Base-by-base conservation (phyloP, 2,329 filamentous ascomycete species). In the Graphilbum ipis-grandicollis region DNA sequence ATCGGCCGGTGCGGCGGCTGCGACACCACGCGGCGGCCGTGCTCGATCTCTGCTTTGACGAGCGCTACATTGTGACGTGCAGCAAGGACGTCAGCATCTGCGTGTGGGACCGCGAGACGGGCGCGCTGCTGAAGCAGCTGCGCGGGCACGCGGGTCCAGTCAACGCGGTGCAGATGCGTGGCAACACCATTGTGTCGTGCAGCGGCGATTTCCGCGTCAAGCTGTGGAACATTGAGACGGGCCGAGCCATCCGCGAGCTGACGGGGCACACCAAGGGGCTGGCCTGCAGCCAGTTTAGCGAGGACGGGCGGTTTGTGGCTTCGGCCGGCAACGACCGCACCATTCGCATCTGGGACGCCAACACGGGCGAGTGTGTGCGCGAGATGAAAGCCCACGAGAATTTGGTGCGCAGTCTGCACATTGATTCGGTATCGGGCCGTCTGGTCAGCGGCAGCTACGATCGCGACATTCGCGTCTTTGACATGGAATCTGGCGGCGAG, bases 81-180 rank as follows among this genome's bases (percentile, higher is more conserved):
- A 93, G 84, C 53, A 98, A 98, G 58, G 90, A 98, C 57, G 75
- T 79, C 30, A 86, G 71, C 43, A 93, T 98, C 52, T 92, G 86
- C 51, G 76, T 98, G 19, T 96, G 88, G 88, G 82, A 93, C 50
- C 81, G 90, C 33, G 60, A 71, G 38, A 90, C 82, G 0, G 82
- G 84, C 26, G 60, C 62, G 9, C 65, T 92, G 33, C 57, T 93
- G 34, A 82, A 81, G 49, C 79, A 82, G 49, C 69, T 98, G 34
- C 70, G 72, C 26, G 90, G 88, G 8, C 90, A 98, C 56, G 68
- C 74, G 2, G 90, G 90, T 0, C 90, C 90, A 1, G 90, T 98
- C 46, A 98, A 98, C 52, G 86, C 90, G 2, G 85, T 98, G 5
- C 88, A 96, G 59, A 73, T 98, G 55, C 80, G 88, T 37, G 88